Evolutionary conservation across 768 basidiomycete species (phyloP), one percentile per base, ranked within the genome.

Genomic region (Imleria badia): DNA sequence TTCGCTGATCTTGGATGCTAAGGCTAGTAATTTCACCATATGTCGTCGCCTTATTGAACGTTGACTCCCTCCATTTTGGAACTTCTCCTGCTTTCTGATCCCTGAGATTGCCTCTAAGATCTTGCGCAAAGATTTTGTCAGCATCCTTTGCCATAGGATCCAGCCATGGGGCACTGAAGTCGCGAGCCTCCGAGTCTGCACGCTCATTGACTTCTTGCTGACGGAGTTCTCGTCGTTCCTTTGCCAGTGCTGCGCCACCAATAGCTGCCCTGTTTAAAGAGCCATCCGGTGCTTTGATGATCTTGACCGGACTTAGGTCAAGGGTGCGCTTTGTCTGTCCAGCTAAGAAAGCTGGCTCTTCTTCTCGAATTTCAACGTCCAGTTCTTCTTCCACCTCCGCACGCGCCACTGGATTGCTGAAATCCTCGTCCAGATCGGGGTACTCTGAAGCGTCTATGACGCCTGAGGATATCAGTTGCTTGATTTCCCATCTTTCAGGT

Each of bases 401-500:
- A 44, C 85, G 85, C 20, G 85, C 85, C 65, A 83, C 78, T 2
- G 89, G 85, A 64, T 91, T 87, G 50, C 72, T 81, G 67, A 89
- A 83, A 55, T 94, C 91, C 62, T 94, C 93, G 59, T 95, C 91
- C 48, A 97, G 76, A 30, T 96, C 91, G 3, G 94, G 94, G 64
- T 95, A 96, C 69, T 98, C 97, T 5, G 94, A 88, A 12, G 95
- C 89, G 59, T 87, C 86, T 51, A 98, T 82, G 15, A 86, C 91
- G 40, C 97, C 97, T 30, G 94, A 97, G 1, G 97, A 91, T 51
- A 98, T 97, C 52, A 99, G 83, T 69, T 98, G 97, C 72, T 98
- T 98, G 73, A 99, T 95, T 76, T 99, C 97, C 94, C 97, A 99
- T 29, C 97, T 85, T 72, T 99, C 97, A 2, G 97, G 97, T 8